Evolutionary conservation across 495 filamentous ascomycete species (phyloP).

Genomic region (Penicillium verhagenii): DNA sequence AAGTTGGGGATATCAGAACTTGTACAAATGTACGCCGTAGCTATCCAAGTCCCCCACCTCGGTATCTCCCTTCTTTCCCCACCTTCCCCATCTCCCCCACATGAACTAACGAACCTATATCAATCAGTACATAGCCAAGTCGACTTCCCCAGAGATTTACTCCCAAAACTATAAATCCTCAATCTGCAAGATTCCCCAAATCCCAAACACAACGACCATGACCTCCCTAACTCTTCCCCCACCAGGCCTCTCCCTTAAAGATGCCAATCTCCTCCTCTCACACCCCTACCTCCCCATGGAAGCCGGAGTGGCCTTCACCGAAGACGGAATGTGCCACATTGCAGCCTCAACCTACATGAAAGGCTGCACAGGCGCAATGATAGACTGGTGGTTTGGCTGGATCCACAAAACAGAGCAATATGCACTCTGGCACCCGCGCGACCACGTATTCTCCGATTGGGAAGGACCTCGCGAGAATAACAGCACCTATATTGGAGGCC

Average conservation of each 20-base stretch:
- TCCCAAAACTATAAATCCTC: too few species aligned
- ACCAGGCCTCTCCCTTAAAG: constrained; percentile 1
- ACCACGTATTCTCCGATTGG: constrained; percentile 9
- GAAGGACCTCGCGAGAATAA: constrained; percentile 3
- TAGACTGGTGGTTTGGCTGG: constrained; percentile 10
- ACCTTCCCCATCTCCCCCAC: neutral
- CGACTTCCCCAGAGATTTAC: neutral
- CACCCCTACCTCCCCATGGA: constrained; percentile 3
- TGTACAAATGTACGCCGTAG: too few species aligned
- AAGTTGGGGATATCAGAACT: too few species aligned
- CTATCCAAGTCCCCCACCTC: too few species aligned
- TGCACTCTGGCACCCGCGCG: constrained; percentile 6
- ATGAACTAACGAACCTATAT: neutral
- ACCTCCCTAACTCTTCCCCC: neutral
- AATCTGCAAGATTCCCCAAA: too few species aligned
- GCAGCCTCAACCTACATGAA: constrained; percentile 11
- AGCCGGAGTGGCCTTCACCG: neutral
- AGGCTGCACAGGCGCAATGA: neutral
- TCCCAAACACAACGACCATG: neutral
- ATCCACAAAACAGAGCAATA: constrained; percentile 8
- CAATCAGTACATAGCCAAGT: too few species aligned
- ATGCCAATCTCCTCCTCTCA: constrained; percentile 2
- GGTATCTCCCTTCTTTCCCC: too few species aligned
- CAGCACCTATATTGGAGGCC: constrained; percentile 7
- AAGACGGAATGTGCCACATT: neutral